Evolutionary conservation across 2,329 filamentous ascomycete genomes (phyloP).

Genomic region (Zymoseptoria passerinii): DNA sequence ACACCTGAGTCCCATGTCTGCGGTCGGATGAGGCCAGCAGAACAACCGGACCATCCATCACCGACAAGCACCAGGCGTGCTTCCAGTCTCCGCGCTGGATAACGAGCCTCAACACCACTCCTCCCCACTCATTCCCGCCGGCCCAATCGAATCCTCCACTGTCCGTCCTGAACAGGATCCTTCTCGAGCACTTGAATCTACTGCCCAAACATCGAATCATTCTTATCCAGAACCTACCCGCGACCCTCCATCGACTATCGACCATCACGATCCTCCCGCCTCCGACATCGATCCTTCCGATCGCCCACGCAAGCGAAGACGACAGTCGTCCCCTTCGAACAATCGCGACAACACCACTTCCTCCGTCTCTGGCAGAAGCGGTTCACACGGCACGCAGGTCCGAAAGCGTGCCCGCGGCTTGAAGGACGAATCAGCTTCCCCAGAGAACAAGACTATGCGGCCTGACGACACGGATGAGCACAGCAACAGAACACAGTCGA

Average conservation of each 20-base stretch:
- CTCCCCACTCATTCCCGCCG: slow-evolving; percentile 25
- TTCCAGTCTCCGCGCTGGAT: slow-evolving; percentile 25
- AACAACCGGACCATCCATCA: slow-evolving; percentile 7
- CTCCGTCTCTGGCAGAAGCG: slow-evolving; percentile 5
- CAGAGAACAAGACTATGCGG: slow-evolving; percentile 37
- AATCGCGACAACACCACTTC: slow-evolving; percentile 16
- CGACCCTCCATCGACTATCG: slow-evolving; percentile 10
- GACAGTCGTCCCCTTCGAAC: slow-evolving; percentile 20
- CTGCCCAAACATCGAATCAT: slow-evolving; percentile 20
- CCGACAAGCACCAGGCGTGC: neutral
- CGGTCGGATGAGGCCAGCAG: slow-evolving; percentile 15
- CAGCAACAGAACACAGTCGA: slow-evolving; percentile 30
- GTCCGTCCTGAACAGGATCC: slow-evolving; percentile 13
- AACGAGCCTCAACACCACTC: slow-evolving; percentile 15
- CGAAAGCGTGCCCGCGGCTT: slow-evolving; percentile 37
- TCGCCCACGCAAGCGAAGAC: slow-evolving; percentile 25
- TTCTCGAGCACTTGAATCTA: slow-evolving; percentile 27
- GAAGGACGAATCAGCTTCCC: slow-evolving; percentile 24
- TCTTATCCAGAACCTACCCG: slow-evolving; percentile 5
- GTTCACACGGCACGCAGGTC: slow-evolving; percentile 23
- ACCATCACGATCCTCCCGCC: slow-evolving; percentile 6
- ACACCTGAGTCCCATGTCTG: slow-evolving; percentile 12
- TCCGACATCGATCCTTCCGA: slow-evolving; percentile 20
- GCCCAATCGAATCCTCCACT: slow-evolving; percentile 22
- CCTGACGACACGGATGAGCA: slow-evolving; percentile 33